Percentiles rank a stretch among this genome's conserved stretches.
Conservation (phyloP, 2,329 filamentous ascomycete genomes). For the Alternaria triticimaculans region DNA sequence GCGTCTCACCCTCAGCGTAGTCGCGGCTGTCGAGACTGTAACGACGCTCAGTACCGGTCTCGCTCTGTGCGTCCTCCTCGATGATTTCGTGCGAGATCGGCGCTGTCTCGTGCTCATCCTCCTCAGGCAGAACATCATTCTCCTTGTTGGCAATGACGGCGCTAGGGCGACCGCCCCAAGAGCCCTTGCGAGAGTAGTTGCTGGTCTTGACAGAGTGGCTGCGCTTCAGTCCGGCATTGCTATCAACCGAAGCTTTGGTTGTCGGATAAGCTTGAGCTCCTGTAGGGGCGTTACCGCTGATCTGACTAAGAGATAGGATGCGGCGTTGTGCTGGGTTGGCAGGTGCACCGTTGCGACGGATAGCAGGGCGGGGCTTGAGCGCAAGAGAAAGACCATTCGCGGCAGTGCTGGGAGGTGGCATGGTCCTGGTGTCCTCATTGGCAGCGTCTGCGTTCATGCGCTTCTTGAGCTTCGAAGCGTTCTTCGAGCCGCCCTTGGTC, state of each 20-base stretch:
- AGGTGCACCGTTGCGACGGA: constrained; percentile 49
- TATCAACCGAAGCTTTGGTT: constrained; percentile 36
- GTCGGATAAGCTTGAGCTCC: constrained; percentile 49
- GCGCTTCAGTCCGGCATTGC: constrained; percentile 61
- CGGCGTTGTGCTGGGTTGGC: constrained; percentile 63
- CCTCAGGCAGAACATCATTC: constrained; percentile 55
- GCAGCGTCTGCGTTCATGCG: constrained; percentile 38
- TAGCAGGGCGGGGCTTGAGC: constrained; percentile 57
- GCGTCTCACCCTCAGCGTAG: constrained; percentile 46
- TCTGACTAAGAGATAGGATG: constrained; percentile 90
- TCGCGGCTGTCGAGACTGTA: constrained; percentile 45
- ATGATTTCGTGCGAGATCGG: constrained; percentile 30
- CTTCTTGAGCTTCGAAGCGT: constrained; percentile 45
- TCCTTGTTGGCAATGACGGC: constrained; percentile 53
- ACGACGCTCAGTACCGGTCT: constrained; percentile 50
- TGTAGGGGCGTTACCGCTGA: constrained; percentile 73
- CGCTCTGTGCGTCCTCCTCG: constrained; percentile 43
- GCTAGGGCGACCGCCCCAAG: constrained; percentile 45
- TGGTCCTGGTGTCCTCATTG: constrained; percentile 45
- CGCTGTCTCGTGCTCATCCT: constrained; percentile 46
- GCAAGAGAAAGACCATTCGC: constrained; percentile 52
- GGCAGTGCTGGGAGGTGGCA: constrained; percentile 43
- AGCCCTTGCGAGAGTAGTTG: constrained; percentile 43
- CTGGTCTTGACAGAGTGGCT: constrained; percentile 51
- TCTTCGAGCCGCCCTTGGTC: constrained; percentile 62